Percentiles rank a stretch among this genome's conserved stretches.
These are phyloP conservation scores for Acanthamoeba rhysodes DNA, from an alignment of 208 protist genomes.

Conservation along the genomic window DNA sequence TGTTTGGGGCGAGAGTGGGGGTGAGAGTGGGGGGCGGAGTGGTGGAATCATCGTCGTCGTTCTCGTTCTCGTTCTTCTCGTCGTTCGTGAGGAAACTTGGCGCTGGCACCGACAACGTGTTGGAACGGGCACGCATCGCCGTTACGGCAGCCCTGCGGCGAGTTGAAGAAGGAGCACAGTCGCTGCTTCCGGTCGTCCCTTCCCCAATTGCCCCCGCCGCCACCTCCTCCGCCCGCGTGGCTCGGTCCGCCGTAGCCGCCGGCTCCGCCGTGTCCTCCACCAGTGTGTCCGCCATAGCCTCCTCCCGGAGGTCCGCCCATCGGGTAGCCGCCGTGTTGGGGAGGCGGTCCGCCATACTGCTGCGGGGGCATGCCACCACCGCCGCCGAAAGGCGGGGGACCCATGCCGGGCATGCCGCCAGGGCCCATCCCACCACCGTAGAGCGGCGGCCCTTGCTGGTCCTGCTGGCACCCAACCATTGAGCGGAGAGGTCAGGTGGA, in stretches of 20 bases:
- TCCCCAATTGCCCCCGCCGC: neutral
- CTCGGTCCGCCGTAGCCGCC: neutral
- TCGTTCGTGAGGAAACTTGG: neutral
- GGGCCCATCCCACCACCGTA: neutral
- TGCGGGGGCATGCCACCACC: neutral
- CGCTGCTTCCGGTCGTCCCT: neutral
- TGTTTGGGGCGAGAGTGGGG: neutral
- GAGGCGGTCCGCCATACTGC: neutral
- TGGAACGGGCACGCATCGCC: neutral
- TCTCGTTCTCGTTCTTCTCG: neutral
- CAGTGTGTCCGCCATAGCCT: neutral
- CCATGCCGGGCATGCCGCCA: constrained; percentile 1
- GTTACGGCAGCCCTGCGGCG: constrained; percentile 18
- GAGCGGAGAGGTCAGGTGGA: neutral
- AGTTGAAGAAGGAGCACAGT: constrained; percentile 30
- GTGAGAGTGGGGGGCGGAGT: no score
- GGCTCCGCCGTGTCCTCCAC: no score
- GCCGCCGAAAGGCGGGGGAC: neutral
- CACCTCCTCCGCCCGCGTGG: neutral
- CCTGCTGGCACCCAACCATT: neutral
- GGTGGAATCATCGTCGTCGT: neutral
- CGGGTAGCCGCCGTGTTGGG: neutral
- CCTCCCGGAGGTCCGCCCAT: neutral
- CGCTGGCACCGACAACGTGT: neutral
- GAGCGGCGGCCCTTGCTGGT: neutral